phyloP scores from a whole-genome alignment of 352 stramenopile species.

The Ochromonadaceae sp. region DNA sequence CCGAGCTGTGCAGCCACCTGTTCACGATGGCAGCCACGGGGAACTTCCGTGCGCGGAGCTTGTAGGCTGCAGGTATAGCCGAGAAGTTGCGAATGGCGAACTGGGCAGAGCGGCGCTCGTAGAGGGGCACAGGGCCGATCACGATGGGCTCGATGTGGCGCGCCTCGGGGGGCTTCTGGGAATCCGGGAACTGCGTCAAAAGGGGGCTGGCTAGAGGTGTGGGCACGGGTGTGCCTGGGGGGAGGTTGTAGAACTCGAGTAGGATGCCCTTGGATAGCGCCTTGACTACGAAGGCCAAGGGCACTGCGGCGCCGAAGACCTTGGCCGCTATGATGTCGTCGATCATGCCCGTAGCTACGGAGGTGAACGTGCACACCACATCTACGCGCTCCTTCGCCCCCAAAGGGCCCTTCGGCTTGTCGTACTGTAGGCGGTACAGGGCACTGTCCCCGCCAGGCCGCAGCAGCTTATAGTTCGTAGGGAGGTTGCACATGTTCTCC shows the following conservation, averaged over 20 bases:
- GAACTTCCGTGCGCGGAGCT: background rate
- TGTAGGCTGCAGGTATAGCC: background rate
- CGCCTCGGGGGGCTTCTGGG: background rate
- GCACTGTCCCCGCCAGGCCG: background rate
- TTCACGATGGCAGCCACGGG: background rate
- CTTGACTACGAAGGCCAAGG: slow-evolving; percentile 2
- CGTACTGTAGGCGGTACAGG: background rate
- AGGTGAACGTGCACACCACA: background rate
- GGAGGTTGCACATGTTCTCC: slow-evolving; percentile 12
- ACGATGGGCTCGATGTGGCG: background rate
- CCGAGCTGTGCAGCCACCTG: background rate
- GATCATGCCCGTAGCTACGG: background rate
- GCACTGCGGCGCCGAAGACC: background rate
- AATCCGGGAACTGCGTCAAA: background rate
- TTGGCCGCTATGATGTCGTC: slow-evolving; percentile 6
- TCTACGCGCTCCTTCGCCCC: background rate
- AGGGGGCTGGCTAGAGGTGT: background rate
- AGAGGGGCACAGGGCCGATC: background rate
- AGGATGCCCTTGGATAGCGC: background rate
- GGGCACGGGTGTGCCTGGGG: background rate
- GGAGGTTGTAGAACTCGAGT: background rate
- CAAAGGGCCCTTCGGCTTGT: background rate
- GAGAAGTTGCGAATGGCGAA: slow-evolving; percentile 18
- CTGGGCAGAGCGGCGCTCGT: background rate
- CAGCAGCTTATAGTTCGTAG: slow-evolving; percentile 5